A percentile compares a stretch with the other conserved stretches of the same genome.
These are phyloP conservation scores for Auricularia sp. DNA, from an alignment of 768 basidiomycete species.

Conservation along the genomic window DNA sequence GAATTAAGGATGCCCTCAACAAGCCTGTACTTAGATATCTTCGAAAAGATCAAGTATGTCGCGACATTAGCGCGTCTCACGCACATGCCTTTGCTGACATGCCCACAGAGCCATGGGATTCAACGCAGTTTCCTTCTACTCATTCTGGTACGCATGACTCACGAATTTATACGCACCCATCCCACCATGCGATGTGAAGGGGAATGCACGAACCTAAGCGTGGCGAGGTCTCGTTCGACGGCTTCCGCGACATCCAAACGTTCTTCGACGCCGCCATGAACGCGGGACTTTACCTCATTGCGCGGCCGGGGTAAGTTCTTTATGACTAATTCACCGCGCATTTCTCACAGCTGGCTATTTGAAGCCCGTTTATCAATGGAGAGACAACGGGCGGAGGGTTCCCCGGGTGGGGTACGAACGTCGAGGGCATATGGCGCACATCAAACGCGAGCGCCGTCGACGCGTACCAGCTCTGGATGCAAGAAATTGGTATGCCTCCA, in stretches of 20 bases:
- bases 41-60: constrained; percentile 6
- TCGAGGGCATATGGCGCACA: constrained; percentile 12
- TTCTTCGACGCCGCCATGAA: constrained; percentile 1
- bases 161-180: too few relatives aligned
- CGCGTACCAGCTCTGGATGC: constrained; percentile 15
- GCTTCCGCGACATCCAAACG: not conserved
- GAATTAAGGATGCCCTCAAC: constrained; percentile 38
- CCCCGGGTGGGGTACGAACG: constrained; percentile 17
- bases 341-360: not conserved
- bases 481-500: not conserved
- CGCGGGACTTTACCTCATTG: not conserved
- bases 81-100: too few relatives aligned
- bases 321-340: not conserved
- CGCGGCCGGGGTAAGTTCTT: constrained; percentile 20
- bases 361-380: constrained; percentile 48
- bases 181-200: not conserved
- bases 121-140: constrained; percentile 51
- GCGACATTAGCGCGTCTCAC: too few relatives aligned
- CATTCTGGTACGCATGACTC: constrained; percentile 28
- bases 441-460: constrained; percentile 14
- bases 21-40: constrained; percentile 26
- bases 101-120: constrained; percentile 34
- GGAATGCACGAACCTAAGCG: not conserved
- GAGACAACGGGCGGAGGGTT: constrained; percentile 23
- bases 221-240: not conserved